A percentile compares a stretch with the other conserved stretches of the same genome.
Conservation (phyloP, 1,139 yeast genomes). For the Debaryomyces coudertii region DNA sequence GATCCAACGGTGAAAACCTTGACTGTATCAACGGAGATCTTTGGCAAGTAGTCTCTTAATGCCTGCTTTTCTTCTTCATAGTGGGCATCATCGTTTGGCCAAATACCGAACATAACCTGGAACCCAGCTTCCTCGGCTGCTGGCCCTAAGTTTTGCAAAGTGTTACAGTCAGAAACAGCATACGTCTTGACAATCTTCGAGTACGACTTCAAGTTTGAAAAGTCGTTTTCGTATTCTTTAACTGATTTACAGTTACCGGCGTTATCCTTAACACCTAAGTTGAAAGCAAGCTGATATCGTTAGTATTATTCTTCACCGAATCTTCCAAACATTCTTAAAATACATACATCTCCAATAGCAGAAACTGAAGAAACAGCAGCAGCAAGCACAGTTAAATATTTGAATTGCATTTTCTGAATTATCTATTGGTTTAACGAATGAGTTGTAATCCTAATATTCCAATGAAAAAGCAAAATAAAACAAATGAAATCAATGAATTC, state of each 20-base stretch:
- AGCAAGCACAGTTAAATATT: slow-evolving; percentile 41
- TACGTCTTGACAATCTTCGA: slow-evolving; percentile 73
- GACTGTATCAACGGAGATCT: slow-evolving; percentile 65
- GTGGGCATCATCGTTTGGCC: slow-evolving; percentile 87
- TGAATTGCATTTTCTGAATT: slow-evolving; percentile 38
- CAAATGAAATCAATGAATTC: slow-evolving; percentile 1
- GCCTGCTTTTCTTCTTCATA: slow-evolving; percentile 72
- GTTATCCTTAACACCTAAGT: slow-evolving; percentile 76
- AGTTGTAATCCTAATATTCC: slow-evolving; percentile 13
- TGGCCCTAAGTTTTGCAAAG: slow-evolving; percentile 80
- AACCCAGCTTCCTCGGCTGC: slow-evolving; percentile 80
- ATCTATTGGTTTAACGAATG: slow-evolving; percentile 14
- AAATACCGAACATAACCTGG: slow-evolving; percentile 75
- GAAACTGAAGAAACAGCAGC: slow-evolving; percentile 39
- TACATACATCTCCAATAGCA: slow-evolving; percentile 52
- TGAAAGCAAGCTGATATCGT: slow-evolving; percentile 59
- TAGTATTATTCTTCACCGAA: slow-evolving; percentile 20
- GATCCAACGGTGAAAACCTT: slow-evolving; percentile 85
- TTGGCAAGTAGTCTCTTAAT: slow-evolving; percentile 67
- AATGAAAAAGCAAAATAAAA: not conserved
- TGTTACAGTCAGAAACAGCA: slow-evolving; percentile 87
- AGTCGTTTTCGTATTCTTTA: slow-evolving; percentile 66
- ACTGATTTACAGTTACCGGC: slow-evolving; percentile 73
- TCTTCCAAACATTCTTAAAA: not conserved
- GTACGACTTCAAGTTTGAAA: slow-evolving; percentile 56